Percentiles rank a stretch among this genome's conserved stretches.
phyloP scores from a whole-genome alignment of 345 rosid species.

The Linum trigynum region DNA sequence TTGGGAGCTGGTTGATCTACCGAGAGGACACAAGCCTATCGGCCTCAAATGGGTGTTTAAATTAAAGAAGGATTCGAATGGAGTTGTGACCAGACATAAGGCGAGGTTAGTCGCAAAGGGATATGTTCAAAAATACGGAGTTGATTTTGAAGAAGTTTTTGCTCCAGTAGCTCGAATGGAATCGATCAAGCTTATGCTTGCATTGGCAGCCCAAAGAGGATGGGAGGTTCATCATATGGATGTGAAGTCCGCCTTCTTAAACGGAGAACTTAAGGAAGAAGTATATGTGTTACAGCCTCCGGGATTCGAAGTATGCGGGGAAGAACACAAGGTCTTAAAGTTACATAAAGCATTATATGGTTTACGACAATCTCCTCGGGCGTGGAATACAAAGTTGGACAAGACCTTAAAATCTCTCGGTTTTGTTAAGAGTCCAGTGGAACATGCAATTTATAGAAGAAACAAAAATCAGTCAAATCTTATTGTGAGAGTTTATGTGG shows the following conservation, averaged over 20 bases:
- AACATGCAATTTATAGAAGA: slow-evolving; percentile 1
- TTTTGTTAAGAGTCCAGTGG: neutral
- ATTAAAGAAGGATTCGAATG: slow-evolving; percentile 2
- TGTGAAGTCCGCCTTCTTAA: slow-evolving; percentile 5
- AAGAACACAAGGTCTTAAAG: neutral
- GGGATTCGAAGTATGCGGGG: neutral
- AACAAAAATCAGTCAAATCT: neutral
- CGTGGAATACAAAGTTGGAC: slow-evolving; percentile 8
- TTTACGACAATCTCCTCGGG: slow-evolving; percentile 5
- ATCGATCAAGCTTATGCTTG: neutral
- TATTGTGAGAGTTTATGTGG: slow-evolving; percentile 3
- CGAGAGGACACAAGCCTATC: neutral
- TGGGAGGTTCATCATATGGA: slow-evolving; percentile 5
- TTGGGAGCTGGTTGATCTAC: neutral
- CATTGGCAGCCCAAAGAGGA: neutral
- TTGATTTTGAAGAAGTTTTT: neutral
- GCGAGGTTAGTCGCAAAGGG: neutral
- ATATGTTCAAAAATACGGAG: neutral
- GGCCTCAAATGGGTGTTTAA: slow-evolving; percentile 3
- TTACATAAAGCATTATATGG: slow-evolving; percentile 2
- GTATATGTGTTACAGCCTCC: slow-evolving; percentile 3
- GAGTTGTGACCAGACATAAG: neutral
- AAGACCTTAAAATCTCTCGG: neutral
- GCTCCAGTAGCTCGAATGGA: neutral
- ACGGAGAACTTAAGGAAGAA: neutral